Base-by-base conservation (phyloP, 2,329 filamentous ascomycete genomes). In the Cercospora sp. region DNA sequence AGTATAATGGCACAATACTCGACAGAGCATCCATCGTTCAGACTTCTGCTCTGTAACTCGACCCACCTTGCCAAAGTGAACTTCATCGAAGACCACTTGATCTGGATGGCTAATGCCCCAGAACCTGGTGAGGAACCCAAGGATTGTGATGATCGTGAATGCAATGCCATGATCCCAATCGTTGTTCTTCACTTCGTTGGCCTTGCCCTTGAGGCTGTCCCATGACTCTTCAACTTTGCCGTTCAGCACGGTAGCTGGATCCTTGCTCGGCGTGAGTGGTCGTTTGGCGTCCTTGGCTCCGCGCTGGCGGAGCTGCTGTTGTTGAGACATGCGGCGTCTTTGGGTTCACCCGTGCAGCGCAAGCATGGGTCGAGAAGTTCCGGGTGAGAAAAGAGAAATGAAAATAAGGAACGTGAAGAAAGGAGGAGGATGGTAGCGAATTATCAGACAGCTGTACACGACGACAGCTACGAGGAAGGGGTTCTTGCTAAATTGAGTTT, bases 61-160 rank as follows among this genome's bases (percentile, higher is more conserved):
- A 59, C 86, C 68, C 85, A 97, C 94, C 91, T 99, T 99, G 84
- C 95, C 95, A 81, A 99, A 99, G 83, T 99, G 95, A 67, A 99
- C 95, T 82, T 99, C 95, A 79, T 99, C 95, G 78, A 99, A 99
- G 61, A 99, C 95, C 66, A 99, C 95, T 83, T 98, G 91, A 78
- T 97, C 90, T 16, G 95, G 95, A 81, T 97, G 94, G 79, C 87
- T 92, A 79, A 99, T 97, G 71, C 93, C 94, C 88, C 91, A 98
- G 85, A 99, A 99, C 70, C 95, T 88, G 59, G 95, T 98, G 70
- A 93, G 77, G 77, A 99, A 98, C 61, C 93, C 94, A 73, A 97
- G 83, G 30, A 88, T 76, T 1, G 94, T 98, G 77, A 97, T 89
- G 73, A 97, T 79, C 34, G 82, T 81, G 68, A 97, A 86, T 70